Evolutionary conservation across 1,139 yeast species (phyloP).

Genomic region (Lodderomyces pseudojiufengensis): DNA sequence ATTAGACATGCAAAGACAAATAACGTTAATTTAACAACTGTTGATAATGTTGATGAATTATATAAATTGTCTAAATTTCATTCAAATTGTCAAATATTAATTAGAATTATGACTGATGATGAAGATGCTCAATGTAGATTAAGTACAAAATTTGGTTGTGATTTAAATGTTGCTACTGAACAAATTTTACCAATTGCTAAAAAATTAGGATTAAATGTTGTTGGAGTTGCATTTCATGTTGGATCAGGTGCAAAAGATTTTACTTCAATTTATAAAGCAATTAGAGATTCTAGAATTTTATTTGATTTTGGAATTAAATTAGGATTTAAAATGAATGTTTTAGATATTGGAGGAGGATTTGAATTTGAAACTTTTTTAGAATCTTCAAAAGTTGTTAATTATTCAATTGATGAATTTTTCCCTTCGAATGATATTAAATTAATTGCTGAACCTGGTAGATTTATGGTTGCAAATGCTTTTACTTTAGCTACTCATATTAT

Average conservation of each 20-base stretch:
- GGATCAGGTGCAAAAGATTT: conserved; percentile 92
- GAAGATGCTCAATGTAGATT: conserved; percentile 82
- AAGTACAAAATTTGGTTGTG: conserved; percentile 87
- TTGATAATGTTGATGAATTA: conserved; percentile 85
- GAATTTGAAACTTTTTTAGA: conserved; percentile 61
- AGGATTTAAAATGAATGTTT: conserved; percentile 49
- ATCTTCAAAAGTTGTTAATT: conserved; percentile 57
- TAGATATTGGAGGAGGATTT: conserved; percentile 96
- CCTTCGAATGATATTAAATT: conserved; percentile 50
- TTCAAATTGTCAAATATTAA: conserved; percentile 65
- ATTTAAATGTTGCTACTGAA: conserved; percentile 48
- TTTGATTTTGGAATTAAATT: conserved; percentile 55
- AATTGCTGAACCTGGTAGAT: conserved; percentile 95
- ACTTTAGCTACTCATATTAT: conserved; percentile 82
- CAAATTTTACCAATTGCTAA: conserved; percentile 61
- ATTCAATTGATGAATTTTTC: conserved; percentile 56
- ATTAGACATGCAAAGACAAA: conserved; percentile 62
- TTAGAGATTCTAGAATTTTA: conserved; percentile 65
- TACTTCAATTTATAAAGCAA: conserved; percentile 64
- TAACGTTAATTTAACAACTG: conserved; percentile 72
- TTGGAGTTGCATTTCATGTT: conserved; percentile 92
- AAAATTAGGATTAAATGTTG: conserved; percentile 57
- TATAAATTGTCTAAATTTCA: conserved; percentile 65
- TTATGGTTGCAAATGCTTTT: conserved; percentile 81
- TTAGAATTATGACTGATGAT: conserved; percentile 89